Percentiles rank a stretch among this genome's conserved stretches.
These are phyloP conservation scores for Beta macrorhiza DNA, from an alignment of 179 eudicot species.

Conservation along the genomic window DNA sequence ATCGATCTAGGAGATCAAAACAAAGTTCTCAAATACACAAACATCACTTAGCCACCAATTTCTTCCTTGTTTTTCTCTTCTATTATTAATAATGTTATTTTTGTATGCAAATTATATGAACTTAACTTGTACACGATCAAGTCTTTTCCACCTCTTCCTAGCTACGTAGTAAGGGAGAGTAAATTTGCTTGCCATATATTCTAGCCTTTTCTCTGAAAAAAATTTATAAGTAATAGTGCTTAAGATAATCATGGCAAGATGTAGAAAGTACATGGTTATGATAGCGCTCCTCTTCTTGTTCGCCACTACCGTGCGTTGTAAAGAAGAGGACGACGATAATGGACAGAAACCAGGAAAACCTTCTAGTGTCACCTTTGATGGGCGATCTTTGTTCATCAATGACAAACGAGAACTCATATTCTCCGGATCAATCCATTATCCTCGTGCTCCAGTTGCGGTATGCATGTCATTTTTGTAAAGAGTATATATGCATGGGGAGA, in stretches of 20 bases:
- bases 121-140: neutral
- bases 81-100: neutral
- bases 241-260: conserved; percentile 24
- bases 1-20: neutral
- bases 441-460: conserved; percentile 71
- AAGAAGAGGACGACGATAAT: conserved; percentile 11
- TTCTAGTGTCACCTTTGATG: conserved; percentile 50
- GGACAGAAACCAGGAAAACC: conserved; percentile 24
- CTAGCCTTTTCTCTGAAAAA: neutral
- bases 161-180: neutral
- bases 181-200: neutral
- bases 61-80: neutral
- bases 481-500: too few species aligned
- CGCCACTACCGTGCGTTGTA: conserved; percentile 12
- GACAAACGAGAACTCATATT: conserved; percentile 58
- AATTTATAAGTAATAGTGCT: neutral
- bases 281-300: conserved; percentile 25
- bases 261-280: conserved; percentile 13
- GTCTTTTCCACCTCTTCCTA: conserved; percentile 13
- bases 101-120: neutral
- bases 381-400: conserved; percentile 55
- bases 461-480: neutral
- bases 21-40: neutral
- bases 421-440: conserved; percentile 86
- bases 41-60: neutral